Evolutionary conservation across 768 basidiomycete species (phyloP).

Genomic region (Favolaschia claudopus): DNA sequence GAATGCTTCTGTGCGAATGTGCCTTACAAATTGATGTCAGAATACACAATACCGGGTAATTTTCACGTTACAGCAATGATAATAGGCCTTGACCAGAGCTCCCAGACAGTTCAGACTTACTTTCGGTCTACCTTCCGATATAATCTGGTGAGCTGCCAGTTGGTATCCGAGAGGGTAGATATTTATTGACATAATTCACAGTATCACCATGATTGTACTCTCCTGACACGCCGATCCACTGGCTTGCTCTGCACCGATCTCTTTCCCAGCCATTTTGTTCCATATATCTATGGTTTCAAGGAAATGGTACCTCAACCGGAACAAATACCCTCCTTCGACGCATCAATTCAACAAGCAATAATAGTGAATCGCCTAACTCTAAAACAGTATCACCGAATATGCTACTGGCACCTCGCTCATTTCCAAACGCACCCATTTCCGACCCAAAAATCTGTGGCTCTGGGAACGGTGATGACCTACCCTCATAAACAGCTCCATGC

Average conservation of each 20-base stretch:
- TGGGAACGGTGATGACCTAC: background rate
- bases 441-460: too few species aligned
- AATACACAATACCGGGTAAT: background rate
- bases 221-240: background rate
- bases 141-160: too few species aligned
- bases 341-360: background rate
- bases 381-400: background rate
- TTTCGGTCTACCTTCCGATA: too few species aligned
- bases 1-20: too few species aligned
- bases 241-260: background rate
- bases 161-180: background rate
- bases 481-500: background rate
- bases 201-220: accelerated
- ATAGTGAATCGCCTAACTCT: background rate
- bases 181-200: background rate
- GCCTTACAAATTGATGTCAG: too few species aligned
- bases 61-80: too few species aligned
- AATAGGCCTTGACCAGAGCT: too few species aligned
- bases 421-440: background rate
- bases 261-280: too few species aligned
- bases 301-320: too few species aligned
- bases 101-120: too few species aligned
- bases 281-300: too few species aligned
- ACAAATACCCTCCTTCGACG: background rate
- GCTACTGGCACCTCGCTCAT: background rate